Conservation (phyloP, 2,329 filamentous ascomycete genomes). For the Hymenoscyphus fraxineus region DNA sequence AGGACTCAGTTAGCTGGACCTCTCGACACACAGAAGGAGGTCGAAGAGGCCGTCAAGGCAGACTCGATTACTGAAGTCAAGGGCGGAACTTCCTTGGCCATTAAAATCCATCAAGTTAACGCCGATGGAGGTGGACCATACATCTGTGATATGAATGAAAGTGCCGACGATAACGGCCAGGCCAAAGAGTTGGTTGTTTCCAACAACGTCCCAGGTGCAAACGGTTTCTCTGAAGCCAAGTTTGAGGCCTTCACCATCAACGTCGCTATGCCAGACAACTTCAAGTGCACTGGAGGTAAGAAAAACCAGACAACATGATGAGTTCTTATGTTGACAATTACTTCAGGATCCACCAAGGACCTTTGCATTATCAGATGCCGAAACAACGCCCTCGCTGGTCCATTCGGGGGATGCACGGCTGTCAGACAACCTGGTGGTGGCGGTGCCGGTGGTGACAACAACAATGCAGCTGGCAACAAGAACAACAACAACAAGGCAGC, state of each 20-base stretch:
- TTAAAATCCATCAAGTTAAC: constrained; percentile 66
- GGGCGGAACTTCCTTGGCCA: constrained; percentile 51
- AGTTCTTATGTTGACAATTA: constrained; percentile 45
- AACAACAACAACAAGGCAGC: constrained; percentile 49
- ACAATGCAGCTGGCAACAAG: constrained; percentile 37
- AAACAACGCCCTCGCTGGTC: constrained; percentile 57
- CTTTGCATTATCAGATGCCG: constrained; percentile 61
- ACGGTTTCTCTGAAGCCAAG: constrained; percentile 55
- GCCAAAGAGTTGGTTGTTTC: constrained; percentile 51
- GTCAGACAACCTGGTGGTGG: constrained; percentile 50
- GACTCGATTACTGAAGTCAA: constrained; percentile 52
- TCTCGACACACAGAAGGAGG: constrained; percentile 58
- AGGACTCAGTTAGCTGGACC: constrained; percentile 57
- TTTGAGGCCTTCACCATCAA: constrained; percentile 43
- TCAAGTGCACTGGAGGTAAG: constrained; percentile 58
- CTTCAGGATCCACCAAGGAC: constrained; percentile 54
- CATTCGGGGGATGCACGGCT: constrained; percentile 59
- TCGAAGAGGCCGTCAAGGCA: constrained; percentile 48
- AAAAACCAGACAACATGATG: constrained; percentile 34
- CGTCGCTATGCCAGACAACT: constrained; percentile 51
- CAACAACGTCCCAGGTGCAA: constrained; percentile 56
- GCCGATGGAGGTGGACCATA: constrained; percentile 60
- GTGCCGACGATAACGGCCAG: constrained; percentile 51
- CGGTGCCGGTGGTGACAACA: constrained; percentile 45
- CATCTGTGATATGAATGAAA: constrained; percentile 51